phyloP scores from a whole-genome alignment of 2,329 filamentous ascomycete genomes.

The Hypoxylon sp. region DNA sequence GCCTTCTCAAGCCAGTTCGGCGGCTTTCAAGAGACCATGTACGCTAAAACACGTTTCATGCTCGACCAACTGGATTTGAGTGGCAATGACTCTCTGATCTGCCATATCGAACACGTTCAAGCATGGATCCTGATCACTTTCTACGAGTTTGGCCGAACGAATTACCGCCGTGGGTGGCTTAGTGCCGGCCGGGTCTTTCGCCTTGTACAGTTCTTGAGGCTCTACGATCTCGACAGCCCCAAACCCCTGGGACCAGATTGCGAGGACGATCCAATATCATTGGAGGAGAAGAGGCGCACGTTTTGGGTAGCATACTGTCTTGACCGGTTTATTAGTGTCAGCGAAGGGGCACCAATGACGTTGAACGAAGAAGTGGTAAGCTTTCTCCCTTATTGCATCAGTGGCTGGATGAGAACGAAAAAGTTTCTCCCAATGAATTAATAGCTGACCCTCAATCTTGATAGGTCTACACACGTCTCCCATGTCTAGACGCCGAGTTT shows the following conservation, averaged over 20 bases:
- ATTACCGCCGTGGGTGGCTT: constrained; percentile 42
- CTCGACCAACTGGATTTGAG: constrained; percentile 41
- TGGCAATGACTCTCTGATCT: constrained; percentile 31
- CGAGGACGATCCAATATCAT: constrained; percentile 27
- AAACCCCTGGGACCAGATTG: constrained; percentile 19
- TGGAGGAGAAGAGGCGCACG: constrained; percentile 42
- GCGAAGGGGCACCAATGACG: constrained; percentile 41
- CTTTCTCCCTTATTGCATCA: background rate
- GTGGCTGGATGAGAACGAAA: background rate
- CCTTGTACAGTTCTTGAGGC: constrained; percentile 38
- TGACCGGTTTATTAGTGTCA: constrained; percentile 42
- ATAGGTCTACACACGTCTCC: constrained; percentile 43
- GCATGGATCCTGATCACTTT: constrained; percentile 43
- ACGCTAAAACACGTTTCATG: constrained; percentile 40
- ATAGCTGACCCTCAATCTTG: background rate
- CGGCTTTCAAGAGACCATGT: constrained; percentile 37
- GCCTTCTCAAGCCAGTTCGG: constrained; percentile 43
- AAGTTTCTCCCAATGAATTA: background rate
- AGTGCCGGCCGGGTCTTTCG: constrained; percentile 43
- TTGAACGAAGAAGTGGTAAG: constrained; percentile 42
- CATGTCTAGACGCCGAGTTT: constrained; percentile 39
- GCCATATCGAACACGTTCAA: constrained; percentile 42
- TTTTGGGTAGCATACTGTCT: constrained; percentile 44
- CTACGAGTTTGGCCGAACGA: constrained; percentile 39
- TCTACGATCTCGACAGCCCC: constrained; percentile 41